phyloP scores from a whole-genome alignment of 108 stramenopile genomes.

The Nitzschia sp. region DNA sequence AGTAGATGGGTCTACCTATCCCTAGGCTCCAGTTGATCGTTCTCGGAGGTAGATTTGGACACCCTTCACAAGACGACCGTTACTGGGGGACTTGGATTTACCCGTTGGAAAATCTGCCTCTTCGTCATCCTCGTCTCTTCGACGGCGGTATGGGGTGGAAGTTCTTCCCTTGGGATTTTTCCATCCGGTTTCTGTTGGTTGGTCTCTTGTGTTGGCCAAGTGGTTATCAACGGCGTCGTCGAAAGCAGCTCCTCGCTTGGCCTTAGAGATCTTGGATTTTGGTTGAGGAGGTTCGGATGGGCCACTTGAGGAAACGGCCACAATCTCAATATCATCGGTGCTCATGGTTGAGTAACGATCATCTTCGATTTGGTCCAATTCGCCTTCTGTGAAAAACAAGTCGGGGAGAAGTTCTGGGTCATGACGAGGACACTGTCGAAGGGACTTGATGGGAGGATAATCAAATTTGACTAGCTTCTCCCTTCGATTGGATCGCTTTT shows the following conservation, averaged over 20 bases:
- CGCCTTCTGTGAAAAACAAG: constrained; percentile 76
- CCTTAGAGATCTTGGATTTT: constrained; percentile 2
- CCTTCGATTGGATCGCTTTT: constrained; percentile 15
- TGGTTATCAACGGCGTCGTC: neutral
- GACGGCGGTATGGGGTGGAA: constrained; percentile 27
- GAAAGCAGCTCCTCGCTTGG: neutral
- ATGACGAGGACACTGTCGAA: constrained; percentile 62
- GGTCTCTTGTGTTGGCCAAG: neutral
- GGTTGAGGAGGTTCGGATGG: neutral
- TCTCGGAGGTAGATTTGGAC: constrained; percentile 62
- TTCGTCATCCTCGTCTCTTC: constrained; percentile 16
- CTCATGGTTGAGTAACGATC: constrained; percentile 66
- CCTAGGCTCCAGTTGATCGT: constrained; percentile 39
- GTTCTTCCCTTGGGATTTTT: constrained; percentile 23
- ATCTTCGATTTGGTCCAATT: constrained; percentile 75
- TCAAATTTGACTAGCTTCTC: constrained; percentile 68
- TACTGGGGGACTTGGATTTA: constrained; percentile 8
- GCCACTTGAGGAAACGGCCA: constrained; percentile 51
- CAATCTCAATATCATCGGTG: constrained; percentile 79
- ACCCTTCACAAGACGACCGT: constrained; percentile 44
- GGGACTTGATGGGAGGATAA: constrained; percentile 72
- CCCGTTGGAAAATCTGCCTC: constrained; percentile 8
- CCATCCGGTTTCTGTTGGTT: constrained; percentile 15
- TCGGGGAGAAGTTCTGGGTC: constrained; percentile 58
- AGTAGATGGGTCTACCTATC: neutral